Evolutionary conservation across 1,139 yeast species (phyloP), one percentile per base, ranked within the genome.

Genomic region (Debaryomyces fabryi): DNA sequence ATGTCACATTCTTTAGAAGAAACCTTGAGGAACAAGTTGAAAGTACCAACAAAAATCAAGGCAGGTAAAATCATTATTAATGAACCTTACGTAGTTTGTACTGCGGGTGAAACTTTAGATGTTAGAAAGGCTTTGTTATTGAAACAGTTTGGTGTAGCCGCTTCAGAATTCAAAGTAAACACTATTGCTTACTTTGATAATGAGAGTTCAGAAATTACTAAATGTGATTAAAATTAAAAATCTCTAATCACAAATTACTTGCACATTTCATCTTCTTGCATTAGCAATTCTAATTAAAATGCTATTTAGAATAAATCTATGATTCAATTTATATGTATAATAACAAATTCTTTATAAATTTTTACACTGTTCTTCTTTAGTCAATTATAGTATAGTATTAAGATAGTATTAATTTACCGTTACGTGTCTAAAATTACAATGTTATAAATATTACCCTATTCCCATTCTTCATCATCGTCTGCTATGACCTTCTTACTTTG

Each of bases 1-100:
- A 84, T 93, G 89, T 86, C 96, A 10, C 99, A 93, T 66, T 90
- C 98, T 5, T 78, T 95, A 71, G 99, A 93, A 72, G 90, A 91
- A 59, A 89, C 96, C 39, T 71, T 93, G 61, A 85, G 99, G 76
- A 88, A 84, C 67, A 87, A 87, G 64, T 84, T 84, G 58, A 93
- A 93, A 64, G 84, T 95, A 60, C 98, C 99, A 55, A 92, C 98
- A 7, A 86, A 83, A 63, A 87, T 93, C 58, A 88, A 88, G 67
- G 79, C 85, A 42, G 99, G 99, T 65, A 92, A 92, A 68, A 86
- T 93, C 54, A 77, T 82, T 47, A 72, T 93, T 47, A 83, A 81
- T 33, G 83, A 84, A 55, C 96, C 95, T 45, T 90, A 82, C 68
- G 78, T 79, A 45, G 96, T 95, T 38, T 91, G 97, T 71, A 75